Conservation (phyloP, 1,284 basidiomycete genomes). For the Heterobasidion occidentale region DNA sequence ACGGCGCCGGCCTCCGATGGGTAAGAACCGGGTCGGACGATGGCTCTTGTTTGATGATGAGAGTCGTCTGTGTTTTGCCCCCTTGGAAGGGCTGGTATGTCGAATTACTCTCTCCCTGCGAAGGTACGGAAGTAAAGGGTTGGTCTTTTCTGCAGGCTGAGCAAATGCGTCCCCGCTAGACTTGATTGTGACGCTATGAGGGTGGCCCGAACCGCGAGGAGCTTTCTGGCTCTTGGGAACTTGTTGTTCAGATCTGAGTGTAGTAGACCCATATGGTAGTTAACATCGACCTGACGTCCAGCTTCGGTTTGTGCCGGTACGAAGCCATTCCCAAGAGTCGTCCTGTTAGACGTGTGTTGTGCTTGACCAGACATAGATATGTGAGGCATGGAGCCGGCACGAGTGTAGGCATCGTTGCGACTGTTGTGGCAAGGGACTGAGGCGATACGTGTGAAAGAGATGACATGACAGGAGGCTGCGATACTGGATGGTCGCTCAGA, state of each 20-base stretch:
- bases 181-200: not conserved
- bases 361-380: not conserved
- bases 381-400: not conserved
- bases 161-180: not conserved
- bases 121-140: not conserved
- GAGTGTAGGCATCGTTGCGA: not conserved
- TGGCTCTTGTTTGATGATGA: not conserved
- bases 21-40: not conserved
- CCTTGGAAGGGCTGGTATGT: not conserved
- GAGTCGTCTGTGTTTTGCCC: not conserved
- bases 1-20: too few relatives aligned
- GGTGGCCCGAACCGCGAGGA: not conserved
- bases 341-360: not conserved
- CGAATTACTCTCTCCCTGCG: not conserved
- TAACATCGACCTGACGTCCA: conserved; percentile 7
- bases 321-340: not conserved
- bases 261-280: conserved; percentile 9
- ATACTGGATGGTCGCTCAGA: not conserved
- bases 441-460: not conserved
- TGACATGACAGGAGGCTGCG: not conserved
- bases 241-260: conserved; percentile 6
- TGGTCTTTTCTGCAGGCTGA: not conserved
- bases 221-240: not conserved
- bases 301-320: conserved; percentile 9
- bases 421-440: not conserved